Percentiles rank a stretch among this genome's conserved stretches.
These are phyloP conservation scores for Vitis riparia DNA, from an alignment of 164 flowering plant species.

Conservation along the genomic window DNA sequence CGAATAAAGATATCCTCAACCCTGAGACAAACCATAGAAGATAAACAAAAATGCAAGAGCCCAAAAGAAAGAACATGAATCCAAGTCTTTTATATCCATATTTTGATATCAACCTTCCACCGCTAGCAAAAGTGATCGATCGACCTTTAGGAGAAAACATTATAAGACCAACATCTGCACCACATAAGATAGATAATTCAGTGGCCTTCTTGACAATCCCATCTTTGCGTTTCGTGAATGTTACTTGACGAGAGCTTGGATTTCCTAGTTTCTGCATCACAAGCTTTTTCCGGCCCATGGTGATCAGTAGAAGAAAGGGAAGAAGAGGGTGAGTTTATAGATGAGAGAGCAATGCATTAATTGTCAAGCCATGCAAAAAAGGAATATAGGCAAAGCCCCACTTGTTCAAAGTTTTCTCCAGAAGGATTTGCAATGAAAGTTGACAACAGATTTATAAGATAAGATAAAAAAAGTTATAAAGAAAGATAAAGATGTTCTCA, in stretches of 20 bases:
- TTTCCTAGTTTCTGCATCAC: slow-evolving; percentile 18
- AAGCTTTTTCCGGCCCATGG: slow-evolving; percentile 16
- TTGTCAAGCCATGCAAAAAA: too few species aligned
- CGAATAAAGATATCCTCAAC: slow-evolving; percentile 27
- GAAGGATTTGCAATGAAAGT: too few species aligned
- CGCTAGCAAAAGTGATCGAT: slow-evolving; percentile 18
- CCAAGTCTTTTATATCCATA: too few species aligned
- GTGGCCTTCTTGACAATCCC: slow-evolving; percentile 23
- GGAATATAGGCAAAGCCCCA: too few species aligned
- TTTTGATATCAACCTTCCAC: slow-evolving; percentile 15
- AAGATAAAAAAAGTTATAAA: too few species aligned
- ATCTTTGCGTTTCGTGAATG: slow-evolving; percentile 20
- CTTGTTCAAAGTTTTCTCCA: too few species aligned
- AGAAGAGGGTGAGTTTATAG: too few species aligned
- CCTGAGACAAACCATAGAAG: slow-evolving; percentile 2
- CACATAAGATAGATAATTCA: slow-evolving; percentile 20
- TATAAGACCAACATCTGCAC: slow-evolving; percentile 20
- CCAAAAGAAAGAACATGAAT: background rate
- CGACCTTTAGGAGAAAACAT: slow-evolving; percentile 26
- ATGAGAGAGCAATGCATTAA: too few species aligned
- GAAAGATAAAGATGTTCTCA: too few species aligned
- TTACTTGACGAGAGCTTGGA: slow-evolving; percentile 7
- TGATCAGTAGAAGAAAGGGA: too few species aligned
- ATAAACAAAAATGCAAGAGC: background rate
- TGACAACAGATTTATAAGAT: too few species aligned